Base-by-base conservation (phyloP, 768 basidiomycete genomes). In the Boletus reticulatus region DNA sequence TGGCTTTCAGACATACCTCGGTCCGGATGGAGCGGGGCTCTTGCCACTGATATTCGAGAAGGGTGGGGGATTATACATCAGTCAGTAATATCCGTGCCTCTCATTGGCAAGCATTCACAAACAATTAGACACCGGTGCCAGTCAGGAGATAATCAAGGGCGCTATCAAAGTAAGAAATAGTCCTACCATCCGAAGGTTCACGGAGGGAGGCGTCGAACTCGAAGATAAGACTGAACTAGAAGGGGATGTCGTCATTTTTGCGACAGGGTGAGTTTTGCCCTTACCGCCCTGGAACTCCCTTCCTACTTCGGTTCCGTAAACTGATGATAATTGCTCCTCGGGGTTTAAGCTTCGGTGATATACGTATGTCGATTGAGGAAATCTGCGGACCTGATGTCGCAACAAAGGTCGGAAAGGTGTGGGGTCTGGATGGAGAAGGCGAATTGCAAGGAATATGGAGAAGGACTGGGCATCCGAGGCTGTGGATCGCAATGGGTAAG, bases 401-500 rank as follows among this genome's bases (percentile, higher is more conserved):
- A 2, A 59, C 72, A 38, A 72, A 75, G 64, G 72, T 85, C 55
- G 76, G 79, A 51, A 74, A 77, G n/a, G 67, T 87, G 14, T 84
- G 87, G 88, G 82, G 87, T 37, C 61, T 89, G 53, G 78, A 87
- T 65, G 69, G 73, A 38, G 84, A 92, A 70, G 84, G 86, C 2
- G 85, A 89, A 64, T 61, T 84, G 24, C 72, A 77, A 19, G 80
- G 80, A 0, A 64, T 63, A 14, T 72, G 67, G 68, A 71, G 66
- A 55, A 63, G 63, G 43, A 71, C 63, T 1, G 68, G 66, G 8
- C 62, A 73, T 55, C 63, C 78, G 20, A 78, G 79, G 45, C 49
- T 72, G 32, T 72, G 71, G 65, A 51, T 69, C 32, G 65, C 60
- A 41, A 55, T 64, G 61, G 58, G 70, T 59, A 45, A 47, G 65